Evolutionary conservation across 805 yeast species (phyloP).

Genomic region (Candida chilensis): DNA sequence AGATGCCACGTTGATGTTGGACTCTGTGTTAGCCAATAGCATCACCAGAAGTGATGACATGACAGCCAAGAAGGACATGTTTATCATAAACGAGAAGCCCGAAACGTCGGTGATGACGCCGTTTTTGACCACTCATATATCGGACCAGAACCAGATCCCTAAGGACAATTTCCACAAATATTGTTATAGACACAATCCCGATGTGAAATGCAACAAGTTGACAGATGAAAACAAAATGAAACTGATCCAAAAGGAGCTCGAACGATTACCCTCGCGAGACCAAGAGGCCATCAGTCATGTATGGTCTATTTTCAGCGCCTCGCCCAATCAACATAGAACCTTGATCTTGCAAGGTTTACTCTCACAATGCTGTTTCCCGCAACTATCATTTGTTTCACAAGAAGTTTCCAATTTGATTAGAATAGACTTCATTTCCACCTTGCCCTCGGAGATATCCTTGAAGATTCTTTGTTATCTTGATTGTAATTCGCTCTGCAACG

Average conservation of each 20-base stretch:
- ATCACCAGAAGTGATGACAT: too few species aligned
- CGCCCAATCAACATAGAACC: constrained; percentile 60
- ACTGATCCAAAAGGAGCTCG: constrained; percentile 49
- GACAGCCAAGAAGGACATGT: background rate
- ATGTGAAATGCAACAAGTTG: constrained; percentile 60
- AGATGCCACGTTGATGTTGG: background rate
- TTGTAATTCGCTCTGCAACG: constrained; percentile 86
- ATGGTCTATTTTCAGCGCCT: constrained; percentile 77
- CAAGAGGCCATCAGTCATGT: constrained; percentile 72
- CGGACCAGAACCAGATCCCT: constrained; percentile 29
- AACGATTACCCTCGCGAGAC: constrained; percentile 57
- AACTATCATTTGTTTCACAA: constrained; percentile 74
- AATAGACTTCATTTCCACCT: constrained; percentile 77
- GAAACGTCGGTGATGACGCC: constrained; percentile 17
- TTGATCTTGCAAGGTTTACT: constrained; percentile 77
- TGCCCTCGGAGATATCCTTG: constrained; percentile 80
- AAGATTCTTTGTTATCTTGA: constrained; percentile 85
- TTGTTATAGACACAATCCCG: constrained; percentile 94
- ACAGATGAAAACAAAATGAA: constrained; percentile 59
- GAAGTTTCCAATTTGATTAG: constrained; percentile 74
- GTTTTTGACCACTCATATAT: constrained; percentile 18
- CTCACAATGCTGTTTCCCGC: constrained; percentile 92
- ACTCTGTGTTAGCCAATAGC: background rate
- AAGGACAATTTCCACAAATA: constrained; percentile 53
- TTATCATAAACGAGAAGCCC: background rate